Evolutionary conservation across 768 basidiomycete genomes (phyloP).

Genomic region (Glaciozyma martinii): DNA sequence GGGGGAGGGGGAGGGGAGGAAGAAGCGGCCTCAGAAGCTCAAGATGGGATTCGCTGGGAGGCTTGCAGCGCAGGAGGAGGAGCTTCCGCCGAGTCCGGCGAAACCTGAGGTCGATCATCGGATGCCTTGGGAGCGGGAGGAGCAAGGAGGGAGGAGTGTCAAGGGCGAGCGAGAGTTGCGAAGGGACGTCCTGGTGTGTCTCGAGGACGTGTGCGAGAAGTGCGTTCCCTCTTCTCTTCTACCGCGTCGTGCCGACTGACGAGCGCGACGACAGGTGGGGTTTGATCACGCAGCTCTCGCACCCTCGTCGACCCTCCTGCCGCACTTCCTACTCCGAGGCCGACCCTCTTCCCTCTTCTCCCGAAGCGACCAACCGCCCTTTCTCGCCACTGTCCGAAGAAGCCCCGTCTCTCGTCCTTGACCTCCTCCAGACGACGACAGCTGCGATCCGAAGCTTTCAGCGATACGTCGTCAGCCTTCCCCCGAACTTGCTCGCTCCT

Average conservation of each 20-base stretch:
- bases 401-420: constrained; percentile 45
- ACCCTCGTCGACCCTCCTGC: background rate
- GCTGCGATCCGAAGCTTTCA: constrained; percentile 70
- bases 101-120: constrained; percentile 34
- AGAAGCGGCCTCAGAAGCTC: background rate
- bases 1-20: background rate
- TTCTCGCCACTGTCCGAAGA: background rate
- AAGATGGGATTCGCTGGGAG: background rate
- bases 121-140: constrained; percentile 16
- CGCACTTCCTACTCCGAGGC: constrained; percentile 2
- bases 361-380: constrained; percentile 32
- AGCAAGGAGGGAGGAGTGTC: background rate
- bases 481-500: constrained; percentile 46
- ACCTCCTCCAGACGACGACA: constrained; percentile 66
- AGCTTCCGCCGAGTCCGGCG: constrained; percentile 60
- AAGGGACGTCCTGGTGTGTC: background rate
- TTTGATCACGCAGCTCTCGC: constrained; percentile 44
- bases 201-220: constrained; percentile 23
- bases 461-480: constrained; percentile 72
- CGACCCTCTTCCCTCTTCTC: constrained; percentile 15
- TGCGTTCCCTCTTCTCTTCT: background rate
- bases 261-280: background rate
- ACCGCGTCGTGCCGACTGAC: too few species aligned
- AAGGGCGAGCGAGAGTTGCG: constrained; percentile 10
- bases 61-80: constrained; percentile 12